These are phyloP conservation scores for Pseudoturritis turrita DNA, from an alignment of 345 rosid genomes.

Conservation along the genomic window DNA sequence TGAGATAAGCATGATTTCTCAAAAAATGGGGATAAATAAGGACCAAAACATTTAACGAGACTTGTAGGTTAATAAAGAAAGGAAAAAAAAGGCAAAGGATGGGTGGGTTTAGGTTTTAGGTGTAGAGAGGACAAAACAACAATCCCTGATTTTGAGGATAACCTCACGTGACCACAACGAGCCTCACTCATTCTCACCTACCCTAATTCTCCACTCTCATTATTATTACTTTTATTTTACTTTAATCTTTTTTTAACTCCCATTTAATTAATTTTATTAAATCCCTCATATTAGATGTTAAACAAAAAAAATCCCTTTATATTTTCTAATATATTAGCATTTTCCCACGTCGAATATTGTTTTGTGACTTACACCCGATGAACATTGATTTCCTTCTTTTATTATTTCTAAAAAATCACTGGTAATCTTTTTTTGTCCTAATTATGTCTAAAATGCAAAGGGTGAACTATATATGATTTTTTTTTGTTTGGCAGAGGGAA, in stretches of 20 bases:
- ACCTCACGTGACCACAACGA: conserved; percentile 32
- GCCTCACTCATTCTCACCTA: conserved; percentile 30
- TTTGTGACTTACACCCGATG: not conserved
- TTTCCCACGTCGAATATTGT: not conserved
- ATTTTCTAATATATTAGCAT: not conserved
- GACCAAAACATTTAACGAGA: not conserved
- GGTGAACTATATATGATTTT: not conserved
- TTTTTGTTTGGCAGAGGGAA: not conserved
- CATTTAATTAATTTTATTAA: not conserved
- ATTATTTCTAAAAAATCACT: not conserved
- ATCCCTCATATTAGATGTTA: too few relatives aligned
- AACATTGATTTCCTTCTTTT: not conserved
- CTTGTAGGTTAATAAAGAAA: conserved; percentile 7
- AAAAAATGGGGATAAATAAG: not conserved
- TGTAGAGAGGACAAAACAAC: conserved; percentile 24
- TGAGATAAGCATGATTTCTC: not conserved
- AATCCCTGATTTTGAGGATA: conserved; percentile 33
- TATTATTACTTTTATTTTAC: not conserved
- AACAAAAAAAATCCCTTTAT: too few relatives aligned
- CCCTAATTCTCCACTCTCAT: conserved; percentile 12
- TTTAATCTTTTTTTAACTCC: not conserved
- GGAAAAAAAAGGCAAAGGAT: not conserved
- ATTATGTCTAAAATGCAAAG: not conserved
- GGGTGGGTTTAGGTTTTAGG: conserved; percentile 22
- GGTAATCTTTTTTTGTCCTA: not conserved